Evolutionary conservation across 257 asterid genomes (phyloP), one percentile per base, ranked within the genome.

Genomic region (Solanum dulcamara): DNA sequence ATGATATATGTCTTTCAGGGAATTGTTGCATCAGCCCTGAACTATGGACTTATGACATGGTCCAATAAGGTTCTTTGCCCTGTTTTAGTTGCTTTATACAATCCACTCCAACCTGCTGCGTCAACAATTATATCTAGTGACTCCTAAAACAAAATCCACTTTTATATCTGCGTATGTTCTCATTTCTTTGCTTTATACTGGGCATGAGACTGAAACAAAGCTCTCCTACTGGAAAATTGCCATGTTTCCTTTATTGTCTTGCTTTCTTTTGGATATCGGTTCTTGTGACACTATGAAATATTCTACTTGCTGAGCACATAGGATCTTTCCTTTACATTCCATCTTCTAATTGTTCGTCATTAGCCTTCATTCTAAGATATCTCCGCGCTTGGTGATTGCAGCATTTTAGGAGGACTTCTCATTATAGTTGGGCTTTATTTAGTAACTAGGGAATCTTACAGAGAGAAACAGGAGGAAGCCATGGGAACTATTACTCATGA

Each of bases 71-170:
- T 91, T 60, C 90, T 96, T 15, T 98, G 99, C 81, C 99, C 99
- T 40, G 88, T 98, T 57, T 86, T 95, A 90, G 99, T 96, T 87
- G 95, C 99, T 84, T 87, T 96, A 51, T 96, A 96, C 85, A 93
- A 83, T 87, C 99, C 98, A 1, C 97, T 96, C 64, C 98, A 96
- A 89, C 99, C 98, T 67, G 97, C 92, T 85, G 93, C 92, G n/a
- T 94, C 99, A 32, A 93, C 98, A 7, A 91, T 96, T 87, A 86
- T 96, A 74, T 94, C 99, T 55, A 89, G 93, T 84, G 84, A 55
- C 64, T 55, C 64, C 64, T 7, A 20, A 55, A 55, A 22, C 18
- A 15, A 30, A 6, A 66, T 66, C 74, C 22, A 28, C n/a, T 28
- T 66, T 66, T 66, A 13, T 28, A 62, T 62, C 70, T 26, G 37